A percentile compares a stretch with the other conserved stretches of the same genome.
Evolutionary conservation across 768 basidiomycete species (phyloP).

Genomic region (Auricularia heimuer): DNA sequence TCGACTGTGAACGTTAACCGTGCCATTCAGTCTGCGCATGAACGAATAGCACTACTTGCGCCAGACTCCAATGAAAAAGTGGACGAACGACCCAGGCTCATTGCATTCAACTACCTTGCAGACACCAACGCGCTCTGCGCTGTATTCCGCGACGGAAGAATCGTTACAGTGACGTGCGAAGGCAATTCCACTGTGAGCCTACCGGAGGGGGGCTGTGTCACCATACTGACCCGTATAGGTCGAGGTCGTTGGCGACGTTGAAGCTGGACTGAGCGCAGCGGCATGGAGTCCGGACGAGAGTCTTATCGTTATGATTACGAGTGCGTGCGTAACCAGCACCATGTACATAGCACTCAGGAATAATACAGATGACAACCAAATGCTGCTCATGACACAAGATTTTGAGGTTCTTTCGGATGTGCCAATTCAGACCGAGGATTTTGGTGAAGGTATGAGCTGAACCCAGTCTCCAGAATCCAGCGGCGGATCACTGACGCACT

Average conservation of each 20-base stretch:
- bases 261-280: conserved; percentile 72
- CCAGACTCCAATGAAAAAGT: not conserved
- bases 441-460: conserved; percentile 66
- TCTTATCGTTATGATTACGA: conserved; percentile 71
- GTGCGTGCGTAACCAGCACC: conserved; percentile 26
- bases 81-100: conserved; percentile 20
- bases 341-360: not conserved
- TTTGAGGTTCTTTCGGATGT: conserved; percentile 85
- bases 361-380: conserved; percentile 53
- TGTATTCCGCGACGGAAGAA: conserved; percentile 73
- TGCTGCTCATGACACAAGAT: conserved; percentile 79
- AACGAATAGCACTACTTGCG: not conserved
- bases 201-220: not conserved
- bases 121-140: conserved; percentile 60
- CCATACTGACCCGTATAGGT: conserved; percentile 37
- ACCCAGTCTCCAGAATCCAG: no score
- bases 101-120: conserved; percentile 59
- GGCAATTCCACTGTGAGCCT: conserved; percentile 8
- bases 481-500: not conserved
- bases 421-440: conserved; percentile 59
- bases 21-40: not conserved
- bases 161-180: conserved; percentile 51
- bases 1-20: not conserved
- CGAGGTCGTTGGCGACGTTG: conserved; percentile 81
- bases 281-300: conserved; percentile 91